Percentiles rank a stretch among this genome's conserved stretches.
phyloP scores from a whole-genome alignment of 768 basidiomycete genomes.

The Cystofilobasidium macerans region DNA sequence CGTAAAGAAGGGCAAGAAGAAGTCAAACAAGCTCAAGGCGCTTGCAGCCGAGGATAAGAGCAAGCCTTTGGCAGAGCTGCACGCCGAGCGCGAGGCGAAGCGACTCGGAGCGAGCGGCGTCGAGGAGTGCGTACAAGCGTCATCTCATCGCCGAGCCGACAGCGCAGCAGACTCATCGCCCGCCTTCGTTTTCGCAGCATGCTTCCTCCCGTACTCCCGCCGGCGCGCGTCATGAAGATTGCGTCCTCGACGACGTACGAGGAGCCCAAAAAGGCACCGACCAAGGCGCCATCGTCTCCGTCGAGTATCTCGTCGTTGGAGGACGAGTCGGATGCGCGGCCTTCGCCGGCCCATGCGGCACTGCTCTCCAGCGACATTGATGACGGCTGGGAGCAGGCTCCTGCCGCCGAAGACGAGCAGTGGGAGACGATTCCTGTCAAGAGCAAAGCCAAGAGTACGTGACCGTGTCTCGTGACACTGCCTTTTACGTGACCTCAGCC shows the following conservation, averaged over 20 bases:
- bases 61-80: conserved; percentile 10
- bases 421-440: conserved; percentile 23
- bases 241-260: background rate
- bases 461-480: background rate
- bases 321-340: background rate
- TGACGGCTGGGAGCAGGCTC: conserved; percentile 16
- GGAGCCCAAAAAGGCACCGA: background rate
- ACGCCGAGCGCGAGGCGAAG: conserved; percentile 15
- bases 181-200: background rate
- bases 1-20: conserved; percentile 9
- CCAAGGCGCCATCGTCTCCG: conserved; percentile 2
- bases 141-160: background rate
- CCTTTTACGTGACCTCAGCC: no score
- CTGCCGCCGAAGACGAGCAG: conserved; percentile 1
- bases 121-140: conserved; percentile 5
- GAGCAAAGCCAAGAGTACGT: conserved; percentile 13
- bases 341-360: background rate
- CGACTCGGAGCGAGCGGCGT: conserved; percentile 12
- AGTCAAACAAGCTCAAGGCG: conserved; percentile 6
- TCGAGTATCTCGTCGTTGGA: background rate
- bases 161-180: background rate
- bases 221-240: conserved; percentile 25
- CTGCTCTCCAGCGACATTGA: background rate
- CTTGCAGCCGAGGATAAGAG: background rate
- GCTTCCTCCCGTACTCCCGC: conserved; percentile 16